Evolutionary conservation across 176 grass and related monocot species (phyloP).

Genomic region (Alopecurus myosuroides): DNA sequence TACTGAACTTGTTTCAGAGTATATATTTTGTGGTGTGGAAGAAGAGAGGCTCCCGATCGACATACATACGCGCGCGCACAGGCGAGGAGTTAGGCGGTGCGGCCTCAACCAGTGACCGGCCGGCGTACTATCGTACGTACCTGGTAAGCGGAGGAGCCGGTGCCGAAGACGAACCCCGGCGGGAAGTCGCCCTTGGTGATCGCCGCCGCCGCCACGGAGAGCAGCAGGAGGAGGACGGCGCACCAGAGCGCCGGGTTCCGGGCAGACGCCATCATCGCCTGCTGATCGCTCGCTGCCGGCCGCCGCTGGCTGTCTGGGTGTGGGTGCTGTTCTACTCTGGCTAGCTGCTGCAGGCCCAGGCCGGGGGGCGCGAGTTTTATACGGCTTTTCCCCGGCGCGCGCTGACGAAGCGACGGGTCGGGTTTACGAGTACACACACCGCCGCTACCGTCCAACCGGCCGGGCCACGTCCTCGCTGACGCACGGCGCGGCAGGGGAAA

Average conservation of each 20-base stretch:
- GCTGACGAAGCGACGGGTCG: no score
- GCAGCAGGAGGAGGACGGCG: not conserved
- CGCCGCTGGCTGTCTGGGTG: not conserved
- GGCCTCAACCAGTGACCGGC: no score
- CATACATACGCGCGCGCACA: no score
- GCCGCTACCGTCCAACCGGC: not conserved
- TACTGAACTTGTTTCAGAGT: no score
- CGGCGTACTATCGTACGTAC: no score
- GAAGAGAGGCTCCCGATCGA: no score
- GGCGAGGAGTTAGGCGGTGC: no score
- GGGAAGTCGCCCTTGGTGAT: constrained; percentile 61
- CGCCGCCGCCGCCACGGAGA: not conserved
- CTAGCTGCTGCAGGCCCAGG: not conserved
- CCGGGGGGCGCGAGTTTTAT: not conserved
- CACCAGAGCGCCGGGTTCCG: not conserved
- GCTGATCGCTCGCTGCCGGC: not conserved
- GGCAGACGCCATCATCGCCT: no score
- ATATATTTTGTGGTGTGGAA: no score
- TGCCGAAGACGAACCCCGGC: constrained; percentile 57
- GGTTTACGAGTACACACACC: not conserved
- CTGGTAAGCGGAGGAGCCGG: constrained; percentile 79
- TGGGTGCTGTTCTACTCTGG: not conserved
- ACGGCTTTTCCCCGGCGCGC: not conserved
- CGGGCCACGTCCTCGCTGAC: not conserved
- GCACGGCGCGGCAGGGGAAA: not conserved